Evolutionary conservation across 306 rosid species (phyloP).

Genomic region (Cicer pinnatifidum): DNA sequence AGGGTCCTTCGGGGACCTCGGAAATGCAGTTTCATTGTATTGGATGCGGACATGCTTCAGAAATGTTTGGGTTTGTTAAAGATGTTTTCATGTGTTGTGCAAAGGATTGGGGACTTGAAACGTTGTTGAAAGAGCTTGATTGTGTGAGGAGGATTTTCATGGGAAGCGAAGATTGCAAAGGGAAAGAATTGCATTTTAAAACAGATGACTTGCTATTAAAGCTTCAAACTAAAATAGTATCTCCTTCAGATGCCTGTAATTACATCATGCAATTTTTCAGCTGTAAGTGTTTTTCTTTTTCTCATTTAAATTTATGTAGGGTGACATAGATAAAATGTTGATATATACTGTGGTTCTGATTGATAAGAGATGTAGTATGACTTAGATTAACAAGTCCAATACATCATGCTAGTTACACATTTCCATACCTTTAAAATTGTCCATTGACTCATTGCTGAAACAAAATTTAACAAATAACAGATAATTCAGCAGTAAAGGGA

Average conservation of each 20-base stretch:
- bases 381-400: background rate
- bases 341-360: background rate
- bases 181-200: slow-evolving; percentile 78
- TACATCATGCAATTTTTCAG: slow-evolving; percentile 78
- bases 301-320: slow-evolving; percentile 6
- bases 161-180: slow-evolving; percentile 87
- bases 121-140: slow-evolving; percentile 84
- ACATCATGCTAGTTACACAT: background rate
- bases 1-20: slow-evolving; percentile 81
- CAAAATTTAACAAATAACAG: background rate
- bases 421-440: background rate
- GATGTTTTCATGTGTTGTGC: slow-evolving; percentile 89
- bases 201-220: slow-evolving; percentile 70
- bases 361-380: background rate
- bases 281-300: slow-evolving; percentile 59
- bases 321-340: background rate
- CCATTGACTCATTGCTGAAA: background rate
- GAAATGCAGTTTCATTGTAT: slow-evolving; percentile 97
- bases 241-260: slow-evolving; percentile 90
- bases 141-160: slow-evolving; percentile 85
- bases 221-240: slow-evolving; percentile 67
- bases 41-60: slow-evolving; percentile 89
- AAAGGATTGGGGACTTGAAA: slow-evolving; percentile 89
- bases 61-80: slow-evolving; percentile 98
- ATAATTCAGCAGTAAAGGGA: background rate